Base-by-base conservation (phyloP, 2,329 filamentous ascomycete genomes). In the Pseudogymnoascus verrucosus region DNA sequence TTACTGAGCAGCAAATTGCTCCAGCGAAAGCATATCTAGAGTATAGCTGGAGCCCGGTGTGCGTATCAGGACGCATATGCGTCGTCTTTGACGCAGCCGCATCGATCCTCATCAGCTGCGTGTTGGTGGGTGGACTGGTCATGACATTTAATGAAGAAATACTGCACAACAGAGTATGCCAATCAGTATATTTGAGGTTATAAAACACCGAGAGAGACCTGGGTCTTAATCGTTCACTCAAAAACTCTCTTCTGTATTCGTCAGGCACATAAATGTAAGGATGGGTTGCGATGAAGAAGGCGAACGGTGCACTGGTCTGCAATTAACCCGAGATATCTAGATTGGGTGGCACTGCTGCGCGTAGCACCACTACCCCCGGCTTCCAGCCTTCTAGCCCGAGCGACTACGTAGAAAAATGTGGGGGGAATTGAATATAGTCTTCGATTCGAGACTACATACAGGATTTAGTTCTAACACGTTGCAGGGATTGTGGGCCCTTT, bases 1-100 rank as follows among this genome's bases (percentile, higher is more conserved):
- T 99, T 81, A 98, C 83, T 73, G 93, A 95, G 81, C 95, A 99
- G 88, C 95, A 97, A 84, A 98, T 82, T 73, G 95, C 95, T 81
- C 95, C 95, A 74, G 95, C 93, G 74, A 99, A 90, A 80, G 95
- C 93, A 82, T 97, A 97, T 80, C 91, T 87, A 73, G 91, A 91
- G 88, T 98, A 98, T 73, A 99, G 90, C 66, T 78, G 81, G 71
- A 92, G 57, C 67, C 87, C 86, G 70, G 77, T 81, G 69, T 86
- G 81, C 77, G 85, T 81, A 68, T 73, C 70, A 60, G 72, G 72
- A 57, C 70, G 69, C 47, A 67, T 69, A 42, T 70, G 69, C 61
- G 11, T 60, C 2, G 3, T 39, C 5, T 60, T 39, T 5, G 54
- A 37, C 14, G 36, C 12, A 19, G 16, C 36, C 5, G 28, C 54